Evolutionary conservation across 2,329 filamentous ascomycete species (phyloP), one percentile per base, ranked within the genome.

Genomic region (Daldinia eschscholtzii): DNA sequence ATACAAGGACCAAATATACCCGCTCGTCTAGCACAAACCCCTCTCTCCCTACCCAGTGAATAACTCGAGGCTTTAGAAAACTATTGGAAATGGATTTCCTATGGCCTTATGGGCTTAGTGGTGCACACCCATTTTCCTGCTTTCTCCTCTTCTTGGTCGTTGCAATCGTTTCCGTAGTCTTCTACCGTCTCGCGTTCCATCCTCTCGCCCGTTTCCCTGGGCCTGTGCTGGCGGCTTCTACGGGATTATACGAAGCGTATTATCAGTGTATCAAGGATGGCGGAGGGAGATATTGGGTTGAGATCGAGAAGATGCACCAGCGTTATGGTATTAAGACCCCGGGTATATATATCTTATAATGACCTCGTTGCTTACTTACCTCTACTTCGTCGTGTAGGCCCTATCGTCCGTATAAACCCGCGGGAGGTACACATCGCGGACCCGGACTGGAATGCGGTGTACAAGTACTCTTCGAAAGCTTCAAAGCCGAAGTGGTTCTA

Each of bases 401-500:
- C 72, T 18, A 74, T 74, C 57, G 69, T 72, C 61, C 72, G 72
- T 37, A 69, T 74, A 23, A 74, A 72, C 57, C 72, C 72, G 1
- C 66, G 63, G 57, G 72, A 73, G 39, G 63, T 72, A 3, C 72
- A 74, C 42, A 69, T 72, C 37, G 57, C 62, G n/a, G 70, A 72
- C 59, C 70, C 69, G 6, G 61, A 69, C 42, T 72, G 72, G 72
- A 74, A 72, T 42, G 68, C 62, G 1, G 68, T 72, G 4, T 75
- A 75, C 59, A 75, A 73, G 55, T 72, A 74, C 56, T 75, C 74
- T 10, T 46, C 73, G 1, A 71, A 68, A 28, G 65, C 74, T 7
- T 72, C 74, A 26, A 75, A 75, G 63, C 74, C 74, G 42, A 62
- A 41, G 12, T 74, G 71, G 73, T 73, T 73, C 64, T 75, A 74